A percentile compares a stretch with the other conserved stretches of the same genome.
Evolutionary conservation across 345 rosid genomes (phyloP).

Genomic region (Populus nigra): DNA sequence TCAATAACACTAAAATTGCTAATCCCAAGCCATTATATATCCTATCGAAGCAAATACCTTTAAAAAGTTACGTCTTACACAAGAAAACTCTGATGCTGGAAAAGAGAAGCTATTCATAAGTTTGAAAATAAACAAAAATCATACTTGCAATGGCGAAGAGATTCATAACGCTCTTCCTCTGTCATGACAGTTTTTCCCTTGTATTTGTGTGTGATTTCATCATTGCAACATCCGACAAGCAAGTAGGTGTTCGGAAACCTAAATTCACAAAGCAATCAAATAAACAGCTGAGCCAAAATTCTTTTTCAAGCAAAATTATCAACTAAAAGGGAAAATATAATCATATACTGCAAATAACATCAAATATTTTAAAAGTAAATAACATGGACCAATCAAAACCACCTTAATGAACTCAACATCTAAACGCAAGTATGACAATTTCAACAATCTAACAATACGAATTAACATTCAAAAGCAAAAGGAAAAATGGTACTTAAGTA

Average conservation of each 20-base stretch:
- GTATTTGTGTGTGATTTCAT: conserved; percentile 72
- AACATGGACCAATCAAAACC: background rate
- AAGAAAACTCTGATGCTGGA: background rate
- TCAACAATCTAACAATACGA: background rate
- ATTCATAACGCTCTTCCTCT: conserved; percentile 78
- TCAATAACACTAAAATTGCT: background rate
- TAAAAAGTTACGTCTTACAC: background rate
- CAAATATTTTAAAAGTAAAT: background rate
- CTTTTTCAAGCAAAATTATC: background rate
- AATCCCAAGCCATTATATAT: background rate
- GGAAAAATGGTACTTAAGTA: no score
- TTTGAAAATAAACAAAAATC: background rate
- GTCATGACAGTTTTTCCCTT: conserved; percentile 95
- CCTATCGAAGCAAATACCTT: background rate
- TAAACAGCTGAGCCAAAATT: background rate
- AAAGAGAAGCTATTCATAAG: background rate
- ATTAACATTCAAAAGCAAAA: background rate
- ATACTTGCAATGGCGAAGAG: conserved; percentile 97
- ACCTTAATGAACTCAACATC: background rate
- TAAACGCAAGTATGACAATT: background rate
- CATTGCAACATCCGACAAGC: conserved; percentile 91
- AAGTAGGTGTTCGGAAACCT: conserved; percentile 81
- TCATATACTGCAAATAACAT: background rate
- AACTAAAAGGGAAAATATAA: background rate
- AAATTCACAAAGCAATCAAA: background rate